phyloP scores from a whole-genome alignment of 768 basidiomycete genomes.

The Termitomyces sp. region DNA sequence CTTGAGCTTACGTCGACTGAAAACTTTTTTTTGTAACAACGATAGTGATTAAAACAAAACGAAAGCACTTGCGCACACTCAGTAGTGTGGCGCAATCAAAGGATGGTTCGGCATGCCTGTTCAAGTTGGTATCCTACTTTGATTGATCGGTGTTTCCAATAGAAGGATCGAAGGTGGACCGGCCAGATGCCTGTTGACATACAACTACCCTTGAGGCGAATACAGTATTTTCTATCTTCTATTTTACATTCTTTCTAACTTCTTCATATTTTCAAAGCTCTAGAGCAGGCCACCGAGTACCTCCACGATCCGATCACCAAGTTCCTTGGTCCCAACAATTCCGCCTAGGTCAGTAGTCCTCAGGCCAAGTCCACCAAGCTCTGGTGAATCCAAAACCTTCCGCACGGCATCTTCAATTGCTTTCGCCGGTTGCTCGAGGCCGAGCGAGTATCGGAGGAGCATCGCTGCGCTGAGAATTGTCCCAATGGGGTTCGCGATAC shows the following conservation, averaged over 20 bases:
- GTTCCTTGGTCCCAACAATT: conserved; percentile 64
- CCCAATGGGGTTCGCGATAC: conserved; percentile 93
- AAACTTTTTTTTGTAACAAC: neutral
- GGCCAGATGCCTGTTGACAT: neutral
- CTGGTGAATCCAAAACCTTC: conserved; percentile 75
- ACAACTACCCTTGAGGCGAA: neutral
- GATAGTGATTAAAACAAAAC: neutral
- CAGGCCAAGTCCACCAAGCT: conserved; percentile 69
- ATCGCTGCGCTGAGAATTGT: conserved; percentile 93
- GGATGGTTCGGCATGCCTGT: neutral
- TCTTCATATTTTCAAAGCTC: conserved; percentile 12
- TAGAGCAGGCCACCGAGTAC: conserved; percentile 59
- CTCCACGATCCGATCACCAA: conserved; percentile 84
- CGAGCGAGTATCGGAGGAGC: conserved; percentile 93
- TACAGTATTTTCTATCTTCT: conserved; percentile 1
- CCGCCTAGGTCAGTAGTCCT: conserved; percentile 91
- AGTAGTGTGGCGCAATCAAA: neutral
- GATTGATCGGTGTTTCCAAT: neutral
- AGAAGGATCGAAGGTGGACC: neutral
- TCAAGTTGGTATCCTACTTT: neutral
- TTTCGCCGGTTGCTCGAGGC: conserved; percentile 78
- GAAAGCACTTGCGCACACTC: neutral
- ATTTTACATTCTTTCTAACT: neutral
- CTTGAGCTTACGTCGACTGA: neutral
- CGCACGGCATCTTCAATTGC: conserved; percentile 90